Conservation (phyloP, 192 early-diverging fungal genomes). For the Chytriomyces confervae region DNA sequence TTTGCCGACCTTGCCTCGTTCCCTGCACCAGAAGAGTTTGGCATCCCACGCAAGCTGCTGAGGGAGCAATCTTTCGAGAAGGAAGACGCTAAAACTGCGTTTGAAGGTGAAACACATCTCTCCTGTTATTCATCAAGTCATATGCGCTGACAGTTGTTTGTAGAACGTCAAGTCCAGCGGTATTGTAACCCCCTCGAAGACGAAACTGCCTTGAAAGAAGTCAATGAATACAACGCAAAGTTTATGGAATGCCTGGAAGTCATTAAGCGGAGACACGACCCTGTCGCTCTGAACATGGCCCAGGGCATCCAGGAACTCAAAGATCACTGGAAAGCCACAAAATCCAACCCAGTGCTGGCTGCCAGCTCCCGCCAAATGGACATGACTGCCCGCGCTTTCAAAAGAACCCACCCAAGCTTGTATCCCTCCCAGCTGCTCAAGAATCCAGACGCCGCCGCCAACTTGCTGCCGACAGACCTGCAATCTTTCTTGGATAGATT, state of each 20-base stretch:
- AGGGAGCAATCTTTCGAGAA: constrained; percentile 4
- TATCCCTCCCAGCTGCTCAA: neutral
- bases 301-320: constrained; percentile 95
- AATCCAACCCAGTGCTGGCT: too few relatives aligned
- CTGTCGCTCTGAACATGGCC: constrained; percentile 77
- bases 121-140: too few relatives aligned
- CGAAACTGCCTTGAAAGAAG: constrained; percentile 33
- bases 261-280: constrained; percentile 92
- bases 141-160: too few relatives aligned
- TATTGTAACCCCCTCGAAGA: too few relatives aligned
- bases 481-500: constrained; percentile 84
- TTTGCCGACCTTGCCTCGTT: constrained; percentile 76
- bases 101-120: neutral
- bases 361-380: neutral
- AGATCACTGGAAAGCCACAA: constrained; percentile 34
- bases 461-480: neutral
- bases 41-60: constrained; percentile 39
- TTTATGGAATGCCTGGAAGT: constrained; percentile 89
- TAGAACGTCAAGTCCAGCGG: too few relatives aligned
- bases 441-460: neutral
- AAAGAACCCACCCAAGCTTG: neutral
- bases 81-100: constrained; percentile 12
- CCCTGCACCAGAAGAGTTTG: constrained; percentile 53
- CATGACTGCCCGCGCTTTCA: too few relatives aligned
- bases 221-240: constrained; percentile 77